A percentile compares a stretch with the other conserved stretches of the same genome.
Evolutionary conservation across 352 stramenopile species (phyloP).

Genomic region (Globisporangium canariense): DNA sequence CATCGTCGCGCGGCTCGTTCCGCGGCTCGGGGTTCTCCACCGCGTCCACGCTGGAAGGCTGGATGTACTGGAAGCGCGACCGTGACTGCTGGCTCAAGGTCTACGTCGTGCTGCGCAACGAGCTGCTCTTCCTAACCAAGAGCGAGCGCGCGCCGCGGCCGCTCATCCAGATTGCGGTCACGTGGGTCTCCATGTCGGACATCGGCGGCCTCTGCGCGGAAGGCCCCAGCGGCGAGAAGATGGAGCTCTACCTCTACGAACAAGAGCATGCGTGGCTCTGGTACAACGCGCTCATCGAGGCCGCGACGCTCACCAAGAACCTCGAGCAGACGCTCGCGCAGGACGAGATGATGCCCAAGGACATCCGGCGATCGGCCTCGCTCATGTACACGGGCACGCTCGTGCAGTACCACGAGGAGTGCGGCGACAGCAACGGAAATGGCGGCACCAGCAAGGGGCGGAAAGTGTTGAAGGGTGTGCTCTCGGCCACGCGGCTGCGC

Average conservation of each 20-base stretch:
- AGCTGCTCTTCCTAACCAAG: conserved; percentile 68
- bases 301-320: conserved; percentile 44
- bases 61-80: conserved; percentile 78
- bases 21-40: conserved; percentile 23
- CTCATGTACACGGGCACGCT: conserved; percentile 58
- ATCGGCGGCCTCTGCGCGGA: conserved; percentile 48
- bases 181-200: conserved; percentile 39
- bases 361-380: conserved; percentile 15
- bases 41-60: conserved; percentile 36
- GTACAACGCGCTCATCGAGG: conserved; percentile 68
- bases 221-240: conserved; percentile 54
- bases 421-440: conserved; percentile 17
- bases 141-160: conserved; percentile 31
- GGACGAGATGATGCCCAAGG: conserved; percentile 12
- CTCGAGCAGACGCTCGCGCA: conserved; percentile 39
- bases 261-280: conserved; percentile 43
- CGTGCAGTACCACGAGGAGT: conserved; percentile 66
- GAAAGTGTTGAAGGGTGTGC: conserved; percentile 42
- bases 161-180: conserved; percentile 68
- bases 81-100: conserved; percentile 73
- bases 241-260: conserved; percentile 78
- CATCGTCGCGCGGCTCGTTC: conserved; percentile 26
- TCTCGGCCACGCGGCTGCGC: conserved; percentile 31
- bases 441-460: conserved; percentile 19
- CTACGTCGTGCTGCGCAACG: conserved; percentile 60